Conservation (phyloP, 805 yeast species). For the Nakazawaea holstii region DNA sequence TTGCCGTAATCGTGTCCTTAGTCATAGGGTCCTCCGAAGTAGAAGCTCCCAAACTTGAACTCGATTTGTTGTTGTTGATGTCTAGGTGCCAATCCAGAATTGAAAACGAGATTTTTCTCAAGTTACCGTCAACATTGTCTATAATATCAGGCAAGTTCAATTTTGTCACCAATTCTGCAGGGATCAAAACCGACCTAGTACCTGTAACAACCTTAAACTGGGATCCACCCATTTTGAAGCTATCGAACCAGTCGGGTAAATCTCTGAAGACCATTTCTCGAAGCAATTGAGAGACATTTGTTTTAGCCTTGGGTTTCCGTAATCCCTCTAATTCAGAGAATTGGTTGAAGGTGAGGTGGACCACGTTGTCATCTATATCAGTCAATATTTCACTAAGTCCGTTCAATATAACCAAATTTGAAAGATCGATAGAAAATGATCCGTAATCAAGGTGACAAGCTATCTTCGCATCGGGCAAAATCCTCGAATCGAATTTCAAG, state of each 20-base stretch:
- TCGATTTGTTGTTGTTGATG: constrained; percentile 1
- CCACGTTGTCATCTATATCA: constrained; percentile 4
- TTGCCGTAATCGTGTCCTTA: neutral
- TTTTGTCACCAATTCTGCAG: constrained; percentile 29
- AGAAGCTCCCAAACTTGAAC: neutral
- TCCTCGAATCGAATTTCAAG: constrained; percentile 17
- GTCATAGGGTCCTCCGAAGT: neutral
- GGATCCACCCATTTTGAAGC: constrained; percentile 18
- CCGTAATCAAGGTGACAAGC: constrained; percentile 19
- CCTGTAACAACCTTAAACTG: constrained; percentile 27
- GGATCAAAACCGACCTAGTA: constrained; percentile 37
- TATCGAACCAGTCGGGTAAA: constrained; percentile 29
- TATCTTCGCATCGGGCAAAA: constrained; percentile 18
- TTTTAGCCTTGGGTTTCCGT: neutral
- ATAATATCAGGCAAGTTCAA: constrained; percentile 27
- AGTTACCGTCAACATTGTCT: constrained; percentile 27
- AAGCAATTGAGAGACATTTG: constrained; percentile 1
- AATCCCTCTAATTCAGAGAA: neutral
- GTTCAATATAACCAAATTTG: constrained; percentile 22
- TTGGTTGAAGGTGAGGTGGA: neutral
- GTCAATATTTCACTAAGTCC: constrained; percentile 19
- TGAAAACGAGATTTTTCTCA: constrained; percentile 10
- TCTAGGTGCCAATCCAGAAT: constrained; percentile 2
- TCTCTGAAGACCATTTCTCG: constrained; percentile 19
- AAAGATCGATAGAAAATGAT: constrained; percentile 19